Percentiles rank a stretch among this genome's conserved stretches.
phyloP scores from a whole-genome alignment of 169 alveolate species.

The Blepharisma undulans region DNA sequence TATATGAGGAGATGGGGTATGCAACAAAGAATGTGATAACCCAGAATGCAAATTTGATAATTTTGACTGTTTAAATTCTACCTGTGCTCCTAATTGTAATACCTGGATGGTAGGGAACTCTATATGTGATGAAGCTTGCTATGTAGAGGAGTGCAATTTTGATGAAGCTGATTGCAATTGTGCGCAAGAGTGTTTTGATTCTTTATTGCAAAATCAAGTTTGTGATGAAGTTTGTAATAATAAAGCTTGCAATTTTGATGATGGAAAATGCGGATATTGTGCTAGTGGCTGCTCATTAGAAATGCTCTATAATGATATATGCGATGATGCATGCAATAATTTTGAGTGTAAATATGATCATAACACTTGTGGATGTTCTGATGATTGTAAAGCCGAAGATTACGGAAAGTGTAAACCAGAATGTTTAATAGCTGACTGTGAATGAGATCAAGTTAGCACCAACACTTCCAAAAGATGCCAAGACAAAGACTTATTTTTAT shows the following conservation, averaged over 20 bases:
- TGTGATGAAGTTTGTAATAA: conserved; percentile 3
- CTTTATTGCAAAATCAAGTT: neutral
- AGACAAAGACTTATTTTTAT: neutral
- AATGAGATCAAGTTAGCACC: neutral
- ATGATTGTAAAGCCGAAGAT: neutral
- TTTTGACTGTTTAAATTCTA: neutral
- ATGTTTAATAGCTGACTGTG: neutral
- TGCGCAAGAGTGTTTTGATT: neutral
- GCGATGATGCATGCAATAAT: conserved; percentile 25
- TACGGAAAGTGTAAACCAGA: neutral
- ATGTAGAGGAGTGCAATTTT: neutral
- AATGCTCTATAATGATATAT: neutral
- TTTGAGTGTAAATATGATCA: neutral
- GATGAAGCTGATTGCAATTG: neutral
- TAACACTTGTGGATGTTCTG: neutral
- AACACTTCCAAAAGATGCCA: neutral
- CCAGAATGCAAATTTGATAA: conserved; percentile 21
- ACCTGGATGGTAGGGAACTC: neutral
- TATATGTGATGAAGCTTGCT: conserved; percentile 14
- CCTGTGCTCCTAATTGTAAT: neutral
- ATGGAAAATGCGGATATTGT: neutral
- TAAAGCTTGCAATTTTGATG: neutral
- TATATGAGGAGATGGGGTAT: neutral
- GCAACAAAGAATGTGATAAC: neutral
- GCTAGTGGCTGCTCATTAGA: conserved; percentile 31